Base-by-base conservation (phyloP, 495 filamentous ascomycete species). In the Immersiella caudata region DNA sequence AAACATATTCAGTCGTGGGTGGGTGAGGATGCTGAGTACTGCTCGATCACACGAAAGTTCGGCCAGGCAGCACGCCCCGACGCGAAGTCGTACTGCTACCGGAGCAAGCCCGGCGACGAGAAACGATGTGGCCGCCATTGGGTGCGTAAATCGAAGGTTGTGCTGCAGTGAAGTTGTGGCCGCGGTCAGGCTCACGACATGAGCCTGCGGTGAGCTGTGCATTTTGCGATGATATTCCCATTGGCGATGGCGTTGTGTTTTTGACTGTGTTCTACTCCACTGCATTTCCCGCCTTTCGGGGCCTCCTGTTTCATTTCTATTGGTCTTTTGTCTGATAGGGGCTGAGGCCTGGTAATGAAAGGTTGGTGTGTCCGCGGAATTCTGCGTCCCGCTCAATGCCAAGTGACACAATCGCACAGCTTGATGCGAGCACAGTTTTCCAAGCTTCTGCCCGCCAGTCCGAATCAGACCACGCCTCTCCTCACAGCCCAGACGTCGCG, bases 1-100 rank as follows among this genome's bases (percentile, higher is more conserved):
- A 80, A 81, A 67, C 84, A 86, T 63, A 80, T 86, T 69, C 76
- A 79, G 70, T 73, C 78, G n/a, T 85, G 82, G 83, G 78, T 84
- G 76, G 82, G 80, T 51, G 70, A 79, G 14, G 76, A 66, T 27
- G 36, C 71, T 46, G 84, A 86, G 68, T 86, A 85, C 69, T 86
- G 84, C 76, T 72, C 69, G 29, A 76, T 86, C 40, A 81, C 74
- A 70, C 76, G 81, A 66, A 85, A 81, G 75, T 86, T 81, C 68
- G 83, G 83, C 21, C 69, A 74, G 36, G 71, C 71, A 6, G 80
- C 82, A 20, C 66, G 64, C 1, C 72, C 72, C 20, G 76, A 74
- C 12, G 77, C 79, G 0, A 79, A 76, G 69, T 62, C 65, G 6
- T 80, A 79, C 52, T 86, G 84, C 72, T 84, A 80, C 64, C 77